phyloP scores from a whole-genome alignment of 768 basidiomycete species.

The Rhodotorula graminis region DNA sequence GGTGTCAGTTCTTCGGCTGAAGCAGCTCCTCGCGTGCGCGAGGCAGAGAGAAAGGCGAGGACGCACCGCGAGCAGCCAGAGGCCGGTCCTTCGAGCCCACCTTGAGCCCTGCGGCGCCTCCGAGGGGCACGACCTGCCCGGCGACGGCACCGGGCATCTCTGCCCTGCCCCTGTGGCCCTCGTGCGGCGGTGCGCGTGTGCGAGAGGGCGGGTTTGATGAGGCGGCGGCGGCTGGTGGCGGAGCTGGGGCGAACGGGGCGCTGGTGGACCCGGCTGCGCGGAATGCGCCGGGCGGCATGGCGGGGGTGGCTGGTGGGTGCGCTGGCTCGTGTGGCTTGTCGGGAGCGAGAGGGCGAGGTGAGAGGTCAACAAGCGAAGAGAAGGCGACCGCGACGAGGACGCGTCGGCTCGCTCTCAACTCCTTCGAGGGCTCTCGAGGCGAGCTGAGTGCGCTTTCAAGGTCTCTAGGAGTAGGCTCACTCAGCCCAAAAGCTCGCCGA shows the following conservation, averaged over 20 bases:
- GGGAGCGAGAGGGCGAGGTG: neutral
- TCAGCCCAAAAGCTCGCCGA: no score
- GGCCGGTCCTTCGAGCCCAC: neutral
- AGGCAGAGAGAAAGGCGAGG: no score
- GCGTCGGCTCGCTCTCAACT: no score
- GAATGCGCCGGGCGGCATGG: neutral
- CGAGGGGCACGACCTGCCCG: neutral
- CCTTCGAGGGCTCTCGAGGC: no score
- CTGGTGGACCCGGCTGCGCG: neutral
- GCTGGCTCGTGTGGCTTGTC: neutral
- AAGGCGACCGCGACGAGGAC: no score
- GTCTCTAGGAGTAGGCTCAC: no score
- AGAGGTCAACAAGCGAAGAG: neutral
- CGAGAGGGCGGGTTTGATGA: neutral
- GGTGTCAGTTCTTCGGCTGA: no score
- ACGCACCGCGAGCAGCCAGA: no score
- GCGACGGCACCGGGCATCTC: slow-evolving; percentile 11
- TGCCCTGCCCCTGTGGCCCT: neutral
- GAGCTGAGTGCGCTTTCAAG: no score
- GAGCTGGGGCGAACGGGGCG: neutral
- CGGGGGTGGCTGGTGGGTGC: neutral
- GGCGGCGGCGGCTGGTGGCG: neutral
- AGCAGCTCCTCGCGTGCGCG: no score
- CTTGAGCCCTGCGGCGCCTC: neutral
- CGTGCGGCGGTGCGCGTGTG: neutral